A percentile compares a stretch with the other conserved stretches of the same genome.
Conservation (phyloP, 768 basidiomycete species). For the Termitomyces sp. region DNA sequence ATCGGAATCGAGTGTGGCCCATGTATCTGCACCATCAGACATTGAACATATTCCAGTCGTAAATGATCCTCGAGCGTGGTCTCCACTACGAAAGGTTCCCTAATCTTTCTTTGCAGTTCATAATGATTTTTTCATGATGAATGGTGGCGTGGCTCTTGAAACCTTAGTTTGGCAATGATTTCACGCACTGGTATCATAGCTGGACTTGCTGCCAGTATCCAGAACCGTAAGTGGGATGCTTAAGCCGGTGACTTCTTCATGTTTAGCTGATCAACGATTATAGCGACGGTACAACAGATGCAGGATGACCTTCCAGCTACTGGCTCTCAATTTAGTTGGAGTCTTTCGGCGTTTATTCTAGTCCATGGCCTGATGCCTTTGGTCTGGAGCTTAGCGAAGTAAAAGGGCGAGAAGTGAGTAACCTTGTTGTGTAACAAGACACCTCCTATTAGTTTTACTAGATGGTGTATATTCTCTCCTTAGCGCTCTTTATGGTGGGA, state of each 20-base stretch:
- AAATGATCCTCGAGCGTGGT: slow-evolving; percentile 65
- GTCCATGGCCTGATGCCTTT: slow-evolving; percentile 68
- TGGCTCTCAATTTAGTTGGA: slow-evolving; percentile 59
- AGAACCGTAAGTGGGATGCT: slow-evolving; percentile 49
- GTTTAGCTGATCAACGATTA: background rate
- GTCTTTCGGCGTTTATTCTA: slow-evolving; percentile 69
- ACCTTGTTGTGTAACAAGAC: background rate
- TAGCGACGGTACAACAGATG: slow-evolving; percentile 65
- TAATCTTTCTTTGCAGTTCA: background rate
- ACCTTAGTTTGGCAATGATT: slow-evolving; percentile 43
- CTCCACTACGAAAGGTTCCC: slow-evolving; percentile 48
- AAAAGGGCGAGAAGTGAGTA: slow-evolving; percentile 64
- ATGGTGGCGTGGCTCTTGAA: slow-evolving; percentile 24
- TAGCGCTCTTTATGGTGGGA: slow-evolving; percentile 51
- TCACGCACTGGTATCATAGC: slow-evolving; percentile 55
- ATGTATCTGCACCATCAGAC: slow-evolving; percentile 24
- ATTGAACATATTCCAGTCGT: slow-evolving; percentile 53
- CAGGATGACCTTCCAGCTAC: slow-evolving; percentile 58
- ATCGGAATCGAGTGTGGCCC: slow-evolving; percentile 2
- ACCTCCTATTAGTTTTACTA: slow-evolving; percentile 15
- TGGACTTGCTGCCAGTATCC: slow-evolving; percentile 56
- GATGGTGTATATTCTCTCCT: slow-evolving; percentile 53
- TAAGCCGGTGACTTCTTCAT: background rate
- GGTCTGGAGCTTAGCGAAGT: slow-evolving; percentile 74
- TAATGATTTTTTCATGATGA: background rate